Base-by-base conservation (phyloP, 2,329 filamentous ascomycete genomes). In the Drechslerella coelobrocha region DNA sequence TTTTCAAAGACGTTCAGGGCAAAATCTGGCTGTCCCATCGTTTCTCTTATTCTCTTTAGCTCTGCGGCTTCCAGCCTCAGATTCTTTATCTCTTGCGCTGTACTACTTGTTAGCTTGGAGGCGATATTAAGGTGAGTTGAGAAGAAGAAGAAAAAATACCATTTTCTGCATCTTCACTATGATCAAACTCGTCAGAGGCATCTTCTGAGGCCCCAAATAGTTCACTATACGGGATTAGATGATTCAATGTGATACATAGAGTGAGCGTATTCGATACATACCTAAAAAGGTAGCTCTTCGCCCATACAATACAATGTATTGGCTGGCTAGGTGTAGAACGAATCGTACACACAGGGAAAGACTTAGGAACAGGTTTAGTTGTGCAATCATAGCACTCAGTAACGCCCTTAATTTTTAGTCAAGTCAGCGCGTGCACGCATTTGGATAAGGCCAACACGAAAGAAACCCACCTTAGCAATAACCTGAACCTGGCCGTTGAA, bases 261-360 rank as follows among this genome's bases (percentile, higher is more conserved):
- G 12, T 2, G 34, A 14, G 34, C 12, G 34, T 34, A 6, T 12
- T 6, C 19, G 1, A n/a, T 34, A 73, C 77, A 71, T 76, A 82
- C 83, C 91, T 94, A 71, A 99, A 85, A 7, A 99, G 84, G 78
- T 97, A 99, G 78, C 92, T 96, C 81, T 97, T 99, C 19, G 86
- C 93, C 94, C 94, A 99, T 1, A 99, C 93, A 72, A 99, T 99
- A 81, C 94, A 97, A 80, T 99, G 94, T 45, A 99, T 97, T 0
- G 93, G 91, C 76, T 97, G 93, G 74, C 90, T 96, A 0, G 94
- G 94, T 0, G 92, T 99, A 78, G 91, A 97, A 78, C 94, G 87
- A 76, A 99, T 97, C 1, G 94, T 99, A 81, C 94, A 99, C 43
- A 97, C 92, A 1, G 94, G 92, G 77, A 95, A 97, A 0, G 89